Base-by-base conservation (phyloP, 176 grass and related monocot species). In the Elymus sibiricus region DNA sequence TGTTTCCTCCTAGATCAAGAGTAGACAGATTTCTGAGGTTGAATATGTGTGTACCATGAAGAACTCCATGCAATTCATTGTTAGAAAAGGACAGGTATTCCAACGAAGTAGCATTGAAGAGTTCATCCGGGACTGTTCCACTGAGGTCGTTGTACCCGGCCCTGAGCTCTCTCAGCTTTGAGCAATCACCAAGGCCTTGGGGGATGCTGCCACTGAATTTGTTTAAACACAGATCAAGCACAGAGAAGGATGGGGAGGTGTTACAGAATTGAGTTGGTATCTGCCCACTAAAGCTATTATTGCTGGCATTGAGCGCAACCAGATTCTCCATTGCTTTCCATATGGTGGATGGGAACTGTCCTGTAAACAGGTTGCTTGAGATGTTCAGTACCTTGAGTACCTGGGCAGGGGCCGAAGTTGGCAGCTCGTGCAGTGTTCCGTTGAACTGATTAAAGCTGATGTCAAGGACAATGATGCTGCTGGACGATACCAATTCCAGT, bases 371-470 rank as follows among this genome's bases (percentile, higher is more conserved):
- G 15, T 90, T 92, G 64, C 87, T 92, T 3, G 87, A 92, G 28
- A 92, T 80, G 3, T 92, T 90, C 5, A 90, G 70, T 76, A 92
- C 84, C 74, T 81, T 21, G 0, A 92, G 63, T n/a, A 70, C 81
- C 1, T 2, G 62, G 0, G 5, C 1, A 3, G 27, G 6, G 0
- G 47, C 8, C 4, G 67, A 83, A 59, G 64, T 61, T 0, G 46
- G 6, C 19, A 77, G 0, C 12, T 80, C 51, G 0, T 75, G 56
- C 12, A 91, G 7, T 0, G 25, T 10, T 25, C 62, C 87, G 0
- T 2, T 3, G 4, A 92, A 39, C 0, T 10, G 39, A 32, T 92
- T 92, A 9, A 89, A 92, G 64, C 90, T 92, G 31, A 90, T 5
- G 0, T 92, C 87, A 0, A 92, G 7, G 10, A 55, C 6, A 0